These are phyloP conservation scores for Fusarium nematophilum DNA, from an alignment of 2,329 filamentous ascomycete species.

Conservation along the genomic window DNA sequence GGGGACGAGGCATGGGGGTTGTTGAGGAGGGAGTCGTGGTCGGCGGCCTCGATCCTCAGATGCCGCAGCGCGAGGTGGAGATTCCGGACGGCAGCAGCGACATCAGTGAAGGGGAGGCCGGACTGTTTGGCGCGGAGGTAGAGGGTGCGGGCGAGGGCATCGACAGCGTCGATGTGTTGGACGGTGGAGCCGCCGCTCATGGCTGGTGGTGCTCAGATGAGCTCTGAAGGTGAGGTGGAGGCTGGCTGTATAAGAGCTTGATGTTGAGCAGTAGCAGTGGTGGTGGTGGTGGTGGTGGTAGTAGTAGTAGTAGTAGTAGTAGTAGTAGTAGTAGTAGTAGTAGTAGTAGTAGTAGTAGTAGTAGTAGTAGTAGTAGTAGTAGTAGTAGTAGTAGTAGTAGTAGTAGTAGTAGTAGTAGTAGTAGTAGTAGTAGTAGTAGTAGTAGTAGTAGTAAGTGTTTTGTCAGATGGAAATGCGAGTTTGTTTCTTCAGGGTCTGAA, in stretches of 20 bases:
- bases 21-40: constrained; percentile 67
- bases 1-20: constrained; percentile 48
- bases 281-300: neutral
- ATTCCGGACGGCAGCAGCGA: constrained; percentile 61
- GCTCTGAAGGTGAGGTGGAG: neutral
- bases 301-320: neutral
- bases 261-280: neutral
- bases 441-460: neutral
- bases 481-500: neutral
- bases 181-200: constrained; percentile 50
- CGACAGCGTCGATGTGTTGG: constrained; percentile 65
- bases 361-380: neutral
- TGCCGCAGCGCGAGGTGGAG: constrained; percentile 68
- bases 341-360: neutral
- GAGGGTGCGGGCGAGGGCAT: constrained; percentile 65
- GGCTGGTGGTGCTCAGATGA: constrained; percentile 35
- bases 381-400: neutral
- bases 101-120: constrained; percentile 60
- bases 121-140: constrained; percentile 63
- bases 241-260: neutral
- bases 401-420: neutral
- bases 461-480: neutral
- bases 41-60: constrained; percentile 67
- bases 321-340: neutral
- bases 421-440: neutral